Base-by-base conservation (phyloP, 148 eudicot species). In the Persicaria maculosa region DNA sequence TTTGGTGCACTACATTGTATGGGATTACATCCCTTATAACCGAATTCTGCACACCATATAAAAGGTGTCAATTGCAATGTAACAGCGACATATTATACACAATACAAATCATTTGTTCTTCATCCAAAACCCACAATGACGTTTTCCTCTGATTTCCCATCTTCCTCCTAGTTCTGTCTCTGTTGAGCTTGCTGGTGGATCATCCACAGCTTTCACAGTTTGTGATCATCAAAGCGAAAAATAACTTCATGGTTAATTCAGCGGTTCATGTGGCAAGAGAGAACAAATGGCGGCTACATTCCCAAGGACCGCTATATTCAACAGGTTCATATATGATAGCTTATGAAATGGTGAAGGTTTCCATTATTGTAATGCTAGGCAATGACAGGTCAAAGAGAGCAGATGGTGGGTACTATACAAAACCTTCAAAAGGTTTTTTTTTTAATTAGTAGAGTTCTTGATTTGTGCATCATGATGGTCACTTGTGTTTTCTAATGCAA, bases 181-280 rank as follows among this genome's bases (percentile, higher is more conserved):
- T 20, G 22, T 20, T 20, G 22, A 20, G 22, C 22, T 20, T 20
- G 22, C 22, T 20, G 22, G 22, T 20, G 22, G 22, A 20, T 20
- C 22, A 20, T 20, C 22, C 22, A 20, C 22, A 20, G 22, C 22
- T 20, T 20, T 20, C 22, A 20, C 22, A 20, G 22, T 20, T 67
- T 44, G 68, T 57, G 4, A 11, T 77, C 59, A 31, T n/a, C 7
- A 17, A n/a, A 40, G 43, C n/a, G 6, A 11, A 20, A 8, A 74
- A 47, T 12, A 52, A 68, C 19, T 7, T 52, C n/a, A 20, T 16
- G 6, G 46, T 47, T 54, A 46, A 74, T 67, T 81, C 80, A 93
- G 98, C 89, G 93, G 94, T 91, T 48, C 86, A 91, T 84, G 97
- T 97, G 20, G 77, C 81, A 36, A 68, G 87, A 20, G 83, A 84